Base-by-base conservation (phyloP, 805 yeast genomes). In the Metschnikowia shivogae region DNA sequence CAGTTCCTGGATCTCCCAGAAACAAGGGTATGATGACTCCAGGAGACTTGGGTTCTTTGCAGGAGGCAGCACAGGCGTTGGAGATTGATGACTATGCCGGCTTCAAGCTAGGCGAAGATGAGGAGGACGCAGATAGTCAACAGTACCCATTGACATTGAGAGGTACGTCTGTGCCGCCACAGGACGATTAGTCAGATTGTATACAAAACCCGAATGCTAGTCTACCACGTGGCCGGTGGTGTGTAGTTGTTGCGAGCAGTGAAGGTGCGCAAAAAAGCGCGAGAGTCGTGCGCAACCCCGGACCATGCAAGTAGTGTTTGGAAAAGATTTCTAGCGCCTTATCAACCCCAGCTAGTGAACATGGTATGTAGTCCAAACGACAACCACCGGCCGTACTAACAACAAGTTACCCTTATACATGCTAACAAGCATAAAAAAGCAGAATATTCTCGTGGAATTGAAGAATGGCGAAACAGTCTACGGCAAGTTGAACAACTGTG, bases 1-100 rank as follows among this genome's bases (percentile, higher is more conserved):
- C 95, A 49, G 97, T 88, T n/a, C 98, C 98, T 1, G 98, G 97
- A 2, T 90, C 97, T 5, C 98, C 99, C 49, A 74, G 90, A 46
- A 88, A 81, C 50, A 74, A 75, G 57, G 82, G 86, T 13, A 71
- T 83, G 55, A 92, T 89, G 96, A 92, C 99, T 1, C 99, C 99
- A 0, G 99, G 99, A 33, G 99, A 92, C 63, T 76, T 92, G 51
- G 99, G 98, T n/a, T 84, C 96, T 3, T 74, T 93, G 58, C 97
- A 90, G 63, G 99, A 92, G 62, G 87, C 88, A 32, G 80, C 80
- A 46, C 87, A 86, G 58, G 73, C 80, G 1, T 70, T 82, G 47
- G 72, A 73, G 52, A 82, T 84, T 31, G 89, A 87, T 32, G 97
- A 92, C 62, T 92, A 88, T 59, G 76, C 84, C 57, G 70, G 77